These are phyloP conservation scores for Chlamydomonas eustigma DNA, from an alignment of 139 green algal species.

Conservation along the genomic window DNA sequence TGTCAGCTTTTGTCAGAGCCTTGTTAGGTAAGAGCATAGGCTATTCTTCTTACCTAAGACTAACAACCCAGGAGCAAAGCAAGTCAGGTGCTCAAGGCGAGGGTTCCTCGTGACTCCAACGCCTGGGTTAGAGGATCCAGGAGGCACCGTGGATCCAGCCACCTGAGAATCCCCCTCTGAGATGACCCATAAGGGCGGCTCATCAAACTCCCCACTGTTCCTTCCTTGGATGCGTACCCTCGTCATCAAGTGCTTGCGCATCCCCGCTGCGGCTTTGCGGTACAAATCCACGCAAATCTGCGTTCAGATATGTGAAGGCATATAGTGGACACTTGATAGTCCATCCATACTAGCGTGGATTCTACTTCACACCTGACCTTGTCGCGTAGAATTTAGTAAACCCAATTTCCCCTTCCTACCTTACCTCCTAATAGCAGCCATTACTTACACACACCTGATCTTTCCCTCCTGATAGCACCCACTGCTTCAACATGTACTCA, in stretches of 20 bases:
- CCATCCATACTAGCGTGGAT: too few species aligned
- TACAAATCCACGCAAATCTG: constrained; percentile 54
- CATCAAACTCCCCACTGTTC: background rate
- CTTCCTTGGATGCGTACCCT: constrained; percentile 11
- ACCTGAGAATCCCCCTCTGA: constrained; percentile 3
- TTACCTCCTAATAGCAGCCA: background rate
- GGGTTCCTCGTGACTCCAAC: background rate
- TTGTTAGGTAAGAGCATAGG: background rate
- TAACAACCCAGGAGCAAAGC: constrained; percentile 81
- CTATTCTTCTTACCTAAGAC: constrained; percentile 51
- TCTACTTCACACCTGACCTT: too few species aligned
- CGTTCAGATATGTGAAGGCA: too few species aligned
- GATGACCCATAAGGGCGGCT: constrained; percentile 15
- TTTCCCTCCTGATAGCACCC: constrained; percentile 15
- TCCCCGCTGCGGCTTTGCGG: constrained; percentile 45
- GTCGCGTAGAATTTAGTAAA: too few species aligned
- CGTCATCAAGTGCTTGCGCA: constrained; percentile 62
- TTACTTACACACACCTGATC: constrained; percentile 1
- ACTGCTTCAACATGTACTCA: constrained; percentile 88
- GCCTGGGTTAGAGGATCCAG: background rate
- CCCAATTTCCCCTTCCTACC: too few species aligned
- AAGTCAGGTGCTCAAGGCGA: constrained; percentile 81
- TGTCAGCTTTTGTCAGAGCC: too few species aligned
- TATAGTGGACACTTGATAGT: too few species aligned
- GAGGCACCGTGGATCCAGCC: background rate